Conservation (phyloP, 169 alveolate genomes). For the Cryptosporidium parvum region DNA sequence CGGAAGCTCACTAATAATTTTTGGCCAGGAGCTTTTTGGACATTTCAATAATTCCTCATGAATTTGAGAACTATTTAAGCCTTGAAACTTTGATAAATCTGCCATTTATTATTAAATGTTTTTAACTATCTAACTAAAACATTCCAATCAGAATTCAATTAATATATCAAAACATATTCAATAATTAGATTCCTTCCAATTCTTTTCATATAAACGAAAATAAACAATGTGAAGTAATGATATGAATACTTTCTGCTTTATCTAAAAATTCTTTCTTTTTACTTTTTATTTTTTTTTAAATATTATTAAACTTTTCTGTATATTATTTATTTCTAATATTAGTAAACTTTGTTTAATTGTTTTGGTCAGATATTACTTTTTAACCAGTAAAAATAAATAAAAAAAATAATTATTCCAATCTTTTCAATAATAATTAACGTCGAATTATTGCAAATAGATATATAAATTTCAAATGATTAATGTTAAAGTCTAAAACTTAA, state of each 20-base stretch:
- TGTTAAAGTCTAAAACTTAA: background rate
- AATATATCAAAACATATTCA: background rate
- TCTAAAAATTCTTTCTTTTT: background rate
- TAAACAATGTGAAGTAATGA: no score
- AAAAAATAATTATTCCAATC: background rate
- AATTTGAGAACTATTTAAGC: constrained; percentile 21
- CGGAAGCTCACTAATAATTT: constrained; percentile 55
- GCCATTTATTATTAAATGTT: background rate
- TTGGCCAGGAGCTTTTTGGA: constrained; percentile 54
- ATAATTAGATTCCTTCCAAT: background rate
- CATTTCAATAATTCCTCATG: constrained; percentile 50
- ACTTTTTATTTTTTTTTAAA: no score
- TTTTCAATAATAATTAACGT: background rate
- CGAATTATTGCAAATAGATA: background rate
- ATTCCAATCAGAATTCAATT: background rate
- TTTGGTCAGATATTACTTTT: background rate
- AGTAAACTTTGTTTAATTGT: no score
- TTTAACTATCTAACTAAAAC: background rate
- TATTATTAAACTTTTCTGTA: no score
- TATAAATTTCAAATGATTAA: background rate
- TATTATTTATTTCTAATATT: no score
- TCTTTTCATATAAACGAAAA: no score
- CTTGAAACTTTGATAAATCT: constrained; percentile 35
- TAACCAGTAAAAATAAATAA: background rate
- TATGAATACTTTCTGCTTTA: background rate